phyloP scores from a whole-genome alignment of 192 early-diverging fungal species.

The Backusella circina region DNA sequence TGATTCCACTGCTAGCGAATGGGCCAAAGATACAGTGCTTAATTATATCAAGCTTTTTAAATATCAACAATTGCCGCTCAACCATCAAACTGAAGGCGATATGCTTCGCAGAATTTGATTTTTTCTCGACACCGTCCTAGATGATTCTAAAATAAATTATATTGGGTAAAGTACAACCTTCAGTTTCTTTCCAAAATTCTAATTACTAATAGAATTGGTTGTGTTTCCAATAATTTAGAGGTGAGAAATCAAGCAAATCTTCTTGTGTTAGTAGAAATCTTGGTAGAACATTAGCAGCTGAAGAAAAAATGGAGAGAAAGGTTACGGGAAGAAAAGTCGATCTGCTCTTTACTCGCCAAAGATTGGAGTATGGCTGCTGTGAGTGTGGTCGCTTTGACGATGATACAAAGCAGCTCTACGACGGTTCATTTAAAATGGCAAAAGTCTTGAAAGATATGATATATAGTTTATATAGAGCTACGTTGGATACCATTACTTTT shows the following conservation, averaged over 20 bases:
- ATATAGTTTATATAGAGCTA: neutral
- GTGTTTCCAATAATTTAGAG: constrained; percentile 5
- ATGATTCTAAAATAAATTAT: constrained; percentile 10
- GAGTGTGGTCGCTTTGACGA: constrained; percentile 8
- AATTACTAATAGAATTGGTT: constrained; percentile 2
- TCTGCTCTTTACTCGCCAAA: constrained; percentile 4
- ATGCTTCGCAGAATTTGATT: constrained; percentile 7
- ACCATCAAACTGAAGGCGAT: constrained; percentile 7
- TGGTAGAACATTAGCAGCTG: constrained; percentile 3
- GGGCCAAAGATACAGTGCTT: neutral
- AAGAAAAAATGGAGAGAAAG: constrained; percentile 7
- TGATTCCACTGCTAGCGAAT: neutral
- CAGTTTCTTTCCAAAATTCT: neutral
- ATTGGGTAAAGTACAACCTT: neutral
- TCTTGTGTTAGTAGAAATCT: constrained; percentile 1
- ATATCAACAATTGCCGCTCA: constrained; percentile 5
- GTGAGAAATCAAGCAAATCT: constrained; percentile 9
- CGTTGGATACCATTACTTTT: no score
- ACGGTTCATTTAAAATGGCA: constrained; percentile 9
- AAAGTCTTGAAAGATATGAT: constrained; percentile 13
- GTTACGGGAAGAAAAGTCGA: constrained; percentile 6
- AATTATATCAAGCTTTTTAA: constrained; percentile 7
- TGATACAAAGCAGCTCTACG: constrained; percentile 7
- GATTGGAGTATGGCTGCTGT: constrained; percentile 9
- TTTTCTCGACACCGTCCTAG: constrained; percentile 8